These are phyloP conservation scores for Crepidotus variabilis DNA, from an alignment of 768 basidiomycete genomes.

Conservation along the genomic window DNA sequence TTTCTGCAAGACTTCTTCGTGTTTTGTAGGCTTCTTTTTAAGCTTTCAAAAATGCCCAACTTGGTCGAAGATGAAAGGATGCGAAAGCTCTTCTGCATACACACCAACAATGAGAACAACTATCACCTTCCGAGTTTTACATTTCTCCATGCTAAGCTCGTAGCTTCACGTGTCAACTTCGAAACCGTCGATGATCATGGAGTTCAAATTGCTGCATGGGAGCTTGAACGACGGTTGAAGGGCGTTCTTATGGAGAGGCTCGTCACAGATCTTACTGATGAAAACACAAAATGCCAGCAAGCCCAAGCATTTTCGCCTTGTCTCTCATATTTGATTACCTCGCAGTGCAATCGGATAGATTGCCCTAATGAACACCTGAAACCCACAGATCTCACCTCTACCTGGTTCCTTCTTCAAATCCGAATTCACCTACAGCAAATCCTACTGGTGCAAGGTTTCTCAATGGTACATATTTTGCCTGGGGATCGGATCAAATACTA, in stretches of 20 bases:
- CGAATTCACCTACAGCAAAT: slow-evolving; percentile 19
- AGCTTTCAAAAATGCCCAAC: slow-evolving; percentile 20
- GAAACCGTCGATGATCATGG: slow-evolving; percentile 10
- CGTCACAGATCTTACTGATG: slow-evolving; percentile 2
- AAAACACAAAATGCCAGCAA: slow-evolving; percentile 10
- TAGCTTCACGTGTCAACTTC: slow-evolving; percentile 1
- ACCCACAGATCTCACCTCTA: slow-evolving; percentile 5
- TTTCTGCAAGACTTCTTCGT: slow-evolving; percentile 29
- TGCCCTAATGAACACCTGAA: slow-evolving; percentile 16
- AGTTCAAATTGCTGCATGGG: slow-evolving; percentile 10
- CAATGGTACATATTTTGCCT: neutral
- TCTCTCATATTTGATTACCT: slow-evolving; percentile 5
- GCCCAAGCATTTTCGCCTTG: slow-evolving; percentile 16
- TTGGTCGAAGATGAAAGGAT: slow-evolving; percentile 19
- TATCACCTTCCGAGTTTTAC: slow-evolving; percentile 26
- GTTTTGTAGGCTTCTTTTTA: slow-evolving; percentile 29
- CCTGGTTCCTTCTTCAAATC: slow-evolving; percentile 17
- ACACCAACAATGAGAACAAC: slow-evolving; percentile 22
- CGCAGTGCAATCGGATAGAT: slow-evolving; percentile 10
- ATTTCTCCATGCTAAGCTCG: slow-evolving; percentile 20
- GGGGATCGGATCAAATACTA: slow-evolving; percentile 8
- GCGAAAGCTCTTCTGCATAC: slow-evolving; percentile 34
- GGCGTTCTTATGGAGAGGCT: slow-evolving; percentile 11
- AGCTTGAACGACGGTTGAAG: slow-evolving; percentile 10
- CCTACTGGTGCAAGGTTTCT: slow-evolving; percentile 11